phyloP scores from a whole-genome alignment of 73 alveolate species.

The Tetrahymena borealis region DNA sequence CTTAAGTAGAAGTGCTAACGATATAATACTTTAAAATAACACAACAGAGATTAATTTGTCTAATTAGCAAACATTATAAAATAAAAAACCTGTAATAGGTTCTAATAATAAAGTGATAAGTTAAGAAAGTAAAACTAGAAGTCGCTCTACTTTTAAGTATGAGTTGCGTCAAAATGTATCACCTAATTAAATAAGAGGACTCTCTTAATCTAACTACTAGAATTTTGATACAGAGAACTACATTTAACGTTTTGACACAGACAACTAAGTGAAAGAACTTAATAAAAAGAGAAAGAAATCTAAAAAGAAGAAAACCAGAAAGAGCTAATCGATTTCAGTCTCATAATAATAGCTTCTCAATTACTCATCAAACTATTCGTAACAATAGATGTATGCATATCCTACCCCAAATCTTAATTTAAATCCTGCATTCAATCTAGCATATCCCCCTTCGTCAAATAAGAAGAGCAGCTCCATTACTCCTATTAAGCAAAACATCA shows the following conservation, averaged over 20 bases:
- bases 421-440: background rate
- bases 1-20: background rate
- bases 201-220: background rate
- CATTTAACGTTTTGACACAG: background rate
- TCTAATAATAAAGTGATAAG: background rate
- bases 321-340: background rate
- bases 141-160: background rate
- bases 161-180: background rate
- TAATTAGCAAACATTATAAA: background rate
- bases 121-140: background rate
- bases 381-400: background rate
- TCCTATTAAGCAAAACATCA: background rate
- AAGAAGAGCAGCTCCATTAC: background rate
- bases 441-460: background rate
- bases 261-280: background rate
- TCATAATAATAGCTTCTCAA: background rate
- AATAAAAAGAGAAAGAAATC: background rate
- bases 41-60: background rate
- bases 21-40: background rate
- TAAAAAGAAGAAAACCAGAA: background rate
- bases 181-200: background rate
- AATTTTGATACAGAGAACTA: background rate
- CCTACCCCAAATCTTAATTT: background rate
- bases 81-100: background rate
- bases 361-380: background rate